Evolutionary conservation across 768 basidiomycete genomes (phyloP).

Genomic region (Phaffia tasmanica): DNA sequence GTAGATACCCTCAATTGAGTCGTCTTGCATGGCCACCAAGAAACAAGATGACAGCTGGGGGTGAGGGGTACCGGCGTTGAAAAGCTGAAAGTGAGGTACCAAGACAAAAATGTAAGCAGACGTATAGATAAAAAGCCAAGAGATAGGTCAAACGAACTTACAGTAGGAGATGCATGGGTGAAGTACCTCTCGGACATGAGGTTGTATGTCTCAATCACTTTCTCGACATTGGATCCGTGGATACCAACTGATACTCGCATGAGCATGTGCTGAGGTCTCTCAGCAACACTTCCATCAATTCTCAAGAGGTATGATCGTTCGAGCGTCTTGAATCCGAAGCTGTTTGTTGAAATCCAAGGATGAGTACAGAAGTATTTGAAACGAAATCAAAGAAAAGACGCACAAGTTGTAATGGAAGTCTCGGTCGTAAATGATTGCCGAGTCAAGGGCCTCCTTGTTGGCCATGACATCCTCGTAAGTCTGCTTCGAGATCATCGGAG

Average conservation of each 20-base stretch:
- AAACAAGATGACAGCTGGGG: constrained; percentile 94
- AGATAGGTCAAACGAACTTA: constrained; percentile 24
- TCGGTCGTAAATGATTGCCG: constrained; percentile 92
- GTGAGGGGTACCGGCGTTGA: constrained; percentile 93
- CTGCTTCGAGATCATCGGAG: constrained; percentile 83
- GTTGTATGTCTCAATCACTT: constrained; percentile 73
- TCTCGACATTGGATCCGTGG: constrained; percentile 78
- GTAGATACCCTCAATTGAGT: constrained; percentile 98
- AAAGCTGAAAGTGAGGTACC: constrained; percentile 43
- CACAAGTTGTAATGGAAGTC: constrained; percentile 96
- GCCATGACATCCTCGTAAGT: constrained; percentile 70
- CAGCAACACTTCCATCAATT: constrained; percentile 85
- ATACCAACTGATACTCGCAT: constrained; percentile 99
- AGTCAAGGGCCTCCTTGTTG: constrained; percentile 72
- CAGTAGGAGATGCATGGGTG: constrained; percentile 86
- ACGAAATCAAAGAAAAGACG: constrained; percentile 32
- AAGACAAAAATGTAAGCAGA: background rate
- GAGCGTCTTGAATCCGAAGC: constrained; percentile 98
- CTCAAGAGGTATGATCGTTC: constrained; percentile 95
- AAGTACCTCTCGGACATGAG: constrained; percentile 98
- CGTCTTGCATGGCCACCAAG: constrained; percentile 95
- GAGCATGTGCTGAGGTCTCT: constrained; percentile 96
- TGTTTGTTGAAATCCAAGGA: constrained; percentile 39
- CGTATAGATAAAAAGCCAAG: background rate
- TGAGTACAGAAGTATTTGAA: background rate